Base-by-base conservation (phyloP, 306 rosid genomes). In the Nissolia schottii region DNA sequence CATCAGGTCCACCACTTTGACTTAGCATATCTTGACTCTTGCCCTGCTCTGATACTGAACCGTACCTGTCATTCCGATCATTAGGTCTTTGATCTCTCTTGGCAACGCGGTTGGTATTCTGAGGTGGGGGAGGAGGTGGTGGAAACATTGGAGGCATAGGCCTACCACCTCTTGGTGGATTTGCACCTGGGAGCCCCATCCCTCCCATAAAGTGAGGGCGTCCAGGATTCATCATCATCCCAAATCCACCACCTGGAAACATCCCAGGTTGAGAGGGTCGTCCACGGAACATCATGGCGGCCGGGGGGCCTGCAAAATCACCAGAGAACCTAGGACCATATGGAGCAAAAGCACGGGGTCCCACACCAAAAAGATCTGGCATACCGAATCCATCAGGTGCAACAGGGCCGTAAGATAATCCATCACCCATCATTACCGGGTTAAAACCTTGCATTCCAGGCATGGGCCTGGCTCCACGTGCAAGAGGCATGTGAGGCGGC, bases 151-250 rank as follows among this genome's bases (percentile, higher is more conserved):
- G 95, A 68, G 95, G 85, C 87, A 90, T 87, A 35, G 97, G 97
- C 22, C 99, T 87, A 38, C 88, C 85, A 11, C 73, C 84, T 31
- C 97, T 83, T 77, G 84, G 88, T 9, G 89, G 88, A 78, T 87
- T 89, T n/a, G 85, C 15, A 65, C 98, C 96, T 65, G 79, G 75
- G 73, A 90, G 87, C 55, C 96, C 96, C 90, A 90, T 88, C 35
- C 96, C 98, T 3, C 99, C 97, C 96, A 91, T 95, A 62, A 88
- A 95, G 43, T 96, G 96, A 31, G 79, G 87, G 4, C 97, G 97
- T 34, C 89, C 96, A 16, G 89, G 97, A 67, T 89, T 93, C 96
- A 94, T 94, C 94, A 94, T 94, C 97, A 94, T 94, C 71, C 96
- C 97, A 86, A 83, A 91, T 3, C 96, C 97, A 71, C 90, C 88